Conservation (phyloP, 805 yeast species). For the Metschnikowia cerradonensis region DNA sequence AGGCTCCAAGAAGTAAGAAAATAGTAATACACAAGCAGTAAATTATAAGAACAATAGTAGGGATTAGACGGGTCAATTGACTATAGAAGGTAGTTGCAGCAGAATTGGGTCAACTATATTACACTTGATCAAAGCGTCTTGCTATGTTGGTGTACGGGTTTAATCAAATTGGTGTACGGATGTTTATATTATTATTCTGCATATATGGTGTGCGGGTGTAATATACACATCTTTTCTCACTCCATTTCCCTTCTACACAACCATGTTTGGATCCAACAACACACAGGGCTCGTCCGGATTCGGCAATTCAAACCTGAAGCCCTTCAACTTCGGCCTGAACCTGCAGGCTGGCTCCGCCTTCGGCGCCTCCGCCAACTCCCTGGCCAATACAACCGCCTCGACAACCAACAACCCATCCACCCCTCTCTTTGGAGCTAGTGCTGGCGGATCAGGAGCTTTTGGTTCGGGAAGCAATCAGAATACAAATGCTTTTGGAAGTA, state of each 20-base stretch:
- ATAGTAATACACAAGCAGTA: not conserved
- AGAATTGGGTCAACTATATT: too few relatives aligned
- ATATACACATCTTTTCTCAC: not conserved
- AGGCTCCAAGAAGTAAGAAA: slow-evolving; percentile 49
- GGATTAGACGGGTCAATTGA: too few relatives aligned
- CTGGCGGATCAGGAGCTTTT: not conserved
- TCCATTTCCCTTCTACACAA: not conserved
- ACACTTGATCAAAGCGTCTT: too few relatives aligned
- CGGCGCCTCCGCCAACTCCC: slow-evolving; percentile 2
- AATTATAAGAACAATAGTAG: too few relatives aligned
- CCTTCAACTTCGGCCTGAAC: not conserved
- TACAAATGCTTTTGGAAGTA: not conserved
- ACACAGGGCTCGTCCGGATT: slow-evolving; percentile 1
- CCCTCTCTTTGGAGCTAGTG: not conserved
- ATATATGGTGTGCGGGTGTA: not conserved
- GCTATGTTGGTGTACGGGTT: not conserved
- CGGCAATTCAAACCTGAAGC: not conserved
- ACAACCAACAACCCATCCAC: not conserved
- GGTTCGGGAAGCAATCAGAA: not conserved
- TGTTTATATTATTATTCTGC: not conserved
- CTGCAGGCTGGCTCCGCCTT: slow-evolving; percentile 5
- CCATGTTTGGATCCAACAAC: slow-evolving; percentile 11
- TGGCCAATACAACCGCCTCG: too few relatives aligned
- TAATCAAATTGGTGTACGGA: not conserved
- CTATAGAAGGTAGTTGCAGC: too few relatives aligned